Evolutionary conservation across 345 rosid species (phyloP).

Genomic region (Linum tenue): DNA sequence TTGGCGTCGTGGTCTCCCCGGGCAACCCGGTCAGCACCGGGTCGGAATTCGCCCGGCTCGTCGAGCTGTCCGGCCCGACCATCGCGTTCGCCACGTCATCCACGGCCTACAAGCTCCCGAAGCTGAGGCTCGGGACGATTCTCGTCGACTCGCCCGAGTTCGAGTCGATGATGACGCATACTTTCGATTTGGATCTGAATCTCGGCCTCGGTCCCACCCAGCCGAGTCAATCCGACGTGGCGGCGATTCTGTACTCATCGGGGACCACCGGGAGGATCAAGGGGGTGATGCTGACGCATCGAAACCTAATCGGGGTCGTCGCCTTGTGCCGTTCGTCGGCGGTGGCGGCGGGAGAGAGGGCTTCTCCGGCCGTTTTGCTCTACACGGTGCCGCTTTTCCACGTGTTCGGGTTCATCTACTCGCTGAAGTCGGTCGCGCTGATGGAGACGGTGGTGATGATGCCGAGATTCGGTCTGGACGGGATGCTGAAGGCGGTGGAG

Average conservation of each 20-base stretch:
- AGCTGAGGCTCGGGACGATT: conserved; percentile 11
- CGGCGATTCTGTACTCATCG: conserved; percentile 31
- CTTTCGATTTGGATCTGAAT: neutral
- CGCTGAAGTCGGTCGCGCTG: conserved; percentile 22
- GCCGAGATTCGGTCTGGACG: conserved; percentile 24
- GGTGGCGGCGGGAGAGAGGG: neutral
- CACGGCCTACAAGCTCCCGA: conserved; percentile 14
- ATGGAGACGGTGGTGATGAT: conserved; percentile 22
- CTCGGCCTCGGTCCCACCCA: neutral
- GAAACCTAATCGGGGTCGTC: conserved; percentile 15
- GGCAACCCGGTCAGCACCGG: conserved; percentile 21
- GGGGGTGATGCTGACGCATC: conserved; percentile 33
- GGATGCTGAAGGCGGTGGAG: conserved; percentile 22
- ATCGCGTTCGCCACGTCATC: conserved; percentile 27
- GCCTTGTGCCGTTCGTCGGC: neutral
- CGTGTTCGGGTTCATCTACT: conserved; percentile 16
- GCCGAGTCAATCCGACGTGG: conserved; percentile 23
- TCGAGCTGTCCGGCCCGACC: conserved; percentile 17
- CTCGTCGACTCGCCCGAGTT: conserved; percentile 25
- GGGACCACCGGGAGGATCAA: conserved; percentile 34
- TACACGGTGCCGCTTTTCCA: conserved; percentile 27
- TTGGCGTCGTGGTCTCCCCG: conserved; percentile 24
- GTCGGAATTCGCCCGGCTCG: conserved; percentile 15
- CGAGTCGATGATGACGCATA: conserved; percentile 5
- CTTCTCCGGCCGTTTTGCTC: conserved; percentile 10